These are phyloP conservation scores for Ophiobolus disseminans DNA, from an alignment of 2,329 filamentous ascomycete species.

Conservation along the genomic window DNA sequence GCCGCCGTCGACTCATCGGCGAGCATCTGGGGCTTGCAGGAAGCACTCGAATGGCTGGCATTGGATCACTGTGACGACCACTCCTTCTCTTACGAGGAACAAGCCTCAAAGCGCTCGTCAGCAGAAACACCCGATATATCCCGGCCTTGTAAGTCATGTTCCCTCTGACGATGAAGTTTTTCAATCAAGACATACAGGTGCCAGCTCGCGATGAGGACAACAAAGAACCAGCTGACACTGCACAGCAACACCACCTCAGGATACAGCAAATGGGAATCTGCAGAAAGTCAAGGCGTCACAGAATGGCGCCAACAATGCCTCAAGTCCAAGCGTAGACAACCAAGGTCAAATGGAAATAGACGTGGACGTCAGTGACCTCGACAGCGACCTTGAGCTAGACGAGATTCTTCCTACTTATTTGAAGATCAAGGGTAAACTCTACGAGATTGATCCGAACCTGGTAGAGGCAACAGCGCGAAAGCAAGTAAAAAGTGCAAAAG, in stretches of 20 bases:
- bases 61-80: slow-evolving; percentile 73
- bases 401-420: slow-evolving; percentile 74
- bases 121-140: slow-evolving; percentile 30
- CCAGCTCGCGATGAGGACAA: too few species aligned
- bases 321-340: background rate
- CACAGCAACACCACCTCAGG: slow-evolving; percentile 7
- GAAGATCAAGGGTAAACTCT: slow-evolving; percentile 68
- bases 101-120: slow-evolving; percentile 22
- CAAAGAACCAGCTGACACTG: too few species aligned
- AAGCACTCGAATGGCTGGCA: slow-evolving; percentile 90
- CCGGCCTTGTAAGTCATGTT: slow-evolving; percentile 32
- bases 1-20: slow-evolving; percentile 59
- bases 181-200: too few species aligned
- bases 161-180: background rate
- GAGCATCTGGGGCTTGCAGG: slow-evolving; percentile 82
- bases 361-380: slow-evolving; percentile 56
- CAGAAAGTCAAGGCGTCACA: background rate
- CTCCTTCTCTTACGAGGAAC: slow-evolving; percentile 71
- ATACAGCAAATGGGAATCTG: background rate
- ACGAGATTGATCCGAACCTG: slow-evolving; percentile 61
- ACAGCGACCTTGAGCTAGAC: slow-evolving; percentile 59
- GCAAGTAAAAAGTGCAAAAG: slow-evolving; percentile 30
- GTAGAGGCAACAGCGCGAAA: slow-evolving; percentile 57
- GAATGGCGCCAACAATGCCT: background rate
- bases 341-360: slow-evolving; percentile 21